Conservation (phyloP, 2,329 filamentous ascomycete genomes). For the Sporothrix protearum region DNA sequence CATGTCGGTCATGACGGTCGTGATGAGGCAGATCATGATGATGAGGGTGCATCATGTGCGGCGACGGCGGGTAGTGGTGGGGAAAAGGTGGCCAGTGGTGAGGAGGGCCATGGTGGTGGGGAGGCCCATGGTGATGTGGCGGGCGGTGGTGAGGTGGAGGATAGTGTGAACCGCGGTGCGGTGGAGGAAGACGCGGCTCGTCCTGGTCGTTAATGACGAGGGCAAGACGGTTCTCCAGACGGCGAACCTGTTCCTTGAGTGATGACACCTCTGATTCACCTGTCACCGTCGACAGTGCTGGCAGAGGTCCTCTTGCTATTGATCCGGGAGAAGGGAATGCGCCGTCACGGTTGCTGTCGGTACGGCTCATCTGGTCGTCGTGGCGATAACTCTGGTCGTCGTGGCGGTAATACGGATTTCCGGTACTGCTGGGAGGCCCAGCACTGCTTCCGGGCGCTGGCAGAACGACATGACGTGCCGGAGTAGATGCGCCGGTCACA, state of each 20-base stretch:
- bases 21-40: constrained; percentile 17
- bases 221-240: constrained; percentile 45
- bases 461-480: constrained; percentile 24
- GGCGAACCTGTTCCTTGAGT: constrained; percentile 40
- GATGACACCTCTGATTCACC: constrained; percentile 36
- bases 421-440: neutral
- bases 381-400: constrained; percentile 20
- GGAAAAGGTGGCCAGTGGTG: constrained; percentile 16
- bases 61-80: constrained; percentile 10
- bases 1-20: neutral
- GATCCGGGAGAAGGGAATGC: constrained; percentile 20
- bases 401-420: constrained; percentile 10
- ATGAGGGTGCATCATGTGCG: constrained; percentile 16
- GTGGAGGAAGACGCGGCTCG: constrained; percentile 11
- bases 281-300: constrained; percentile 19
- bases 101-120: neutral
- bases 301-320: constrained; percentile 7
- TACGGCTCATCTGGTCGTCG: constrained; percentile 17
- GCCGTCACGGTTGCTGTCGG: constrained; percentile 2
- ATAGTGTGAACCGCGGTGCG: constrained; percentile 8
- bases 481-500: constrained; percentile 44
- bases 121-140: neutral
- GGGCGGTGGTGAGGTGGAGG: neutral
- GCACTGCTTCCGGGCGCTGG: neutral
- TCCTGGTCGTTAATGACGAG: constrained; percentile 29